Evolutionary conservation across 768 basidiomycete species (phyloP), one percentile per base, ranked within the genome.

Genomic region (Trametes maxima): DNA sequence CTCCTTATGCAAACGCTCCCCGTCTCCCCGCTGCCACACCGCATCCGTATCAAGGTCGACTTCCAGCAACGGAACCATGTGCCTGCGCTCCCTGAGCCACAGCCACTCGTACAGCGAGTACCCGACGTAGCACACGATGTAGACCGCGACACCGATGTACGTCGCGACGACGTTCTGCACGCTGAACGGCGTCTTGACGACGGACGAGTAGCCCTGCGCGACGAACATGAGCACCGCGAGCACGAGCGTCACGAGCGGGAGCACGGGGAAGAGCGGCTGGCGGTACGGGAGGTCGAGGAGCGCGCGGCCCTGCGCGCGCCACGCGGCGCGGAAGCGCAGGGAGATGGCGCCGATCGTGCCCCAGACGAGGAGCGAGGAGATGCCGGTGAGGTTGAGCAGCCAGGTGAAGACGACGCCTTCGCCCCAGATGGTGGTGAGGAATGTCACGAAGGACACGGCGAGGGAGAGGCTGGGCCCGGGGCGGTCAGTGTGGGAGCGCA

Each of bases 351-450:
- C 80, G 60, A 87, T 84, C 28, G 82, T 80, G 24, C 79, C 81
- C 87, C 88, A 90, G 43, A 86, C 85, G 60, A 89, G 79, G 50
- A 90, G 75, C 1, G 85, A 84, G 1, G 84, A 86, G 46, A 89
- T 84, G 43, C 88, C 86, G 8, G 84, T 85, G 53, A 88, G 74
- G 64, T 86, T 85, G 51, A 87, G 74, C 11, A 88, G 75, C 87
- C 82, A 84, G 1, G 78, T 79, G 64, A 85, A 84, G 43, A 81
- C 81, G 57, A 82, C 68, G 13, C 81, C 81, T 47, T 79, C 76
- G 16, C 83, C 80, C 84, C 84, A 85, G 61, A 86, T 81, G 5
- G 82, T 82, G 5, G 85, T 82, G 43, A 84, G 67, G 72, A 84
- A 85, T 0, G 84, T 81, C 44, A 86, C 70, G 58, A 72, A 80